phyloP scores from a whole-genome alignment of 495 filamentous ascomycete genomes.

The Thozetella sp. region DNA sequence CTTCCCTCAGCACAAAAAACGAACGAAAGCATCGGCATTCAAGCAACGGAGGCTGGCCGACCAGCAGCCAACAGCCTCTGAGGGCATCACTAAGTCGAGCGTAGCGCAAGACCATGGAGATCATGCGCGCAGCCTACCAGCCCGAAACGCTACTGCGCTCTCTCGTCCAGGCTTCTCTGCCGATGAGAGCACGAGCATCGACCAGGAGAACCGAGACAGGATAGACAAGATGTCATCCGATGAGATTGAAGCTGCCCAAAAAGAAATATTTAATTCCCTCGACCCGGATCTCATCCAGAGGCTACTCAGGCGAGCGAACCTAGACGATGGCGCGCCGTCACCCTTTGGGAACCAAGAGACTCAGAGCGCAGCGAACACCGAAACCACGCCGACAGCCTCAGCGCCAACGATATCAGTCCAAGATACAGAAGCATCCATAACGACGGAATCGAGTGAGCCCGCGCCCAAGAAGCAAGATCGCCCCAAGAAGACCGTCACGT shows the following conservation, averaged over 20 bases:
- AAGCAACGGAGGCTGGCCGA: constrained; percentile 61
- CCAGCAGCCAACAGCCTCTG: neutral
- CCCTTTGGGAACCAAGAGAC: constrained; percentile 31
- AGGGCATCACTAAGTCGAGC: neutral
- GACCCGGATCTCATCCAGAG: constrained; percentile 72
- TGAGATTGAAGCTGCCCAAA: constrained; percentile 76
- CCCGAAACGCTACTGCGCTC: neutral
- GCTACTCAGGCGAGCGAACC: constrained; percentile 75
- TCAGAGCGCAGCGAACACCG: constrained; percentile 12
- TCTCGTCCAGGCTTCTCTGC: constrained; percentile 16
- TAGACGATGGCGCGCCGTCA: constrained; percentile 60
- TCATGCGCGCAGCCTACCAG: neutral
- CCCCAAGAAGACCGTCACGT: constrained; percentile 25
- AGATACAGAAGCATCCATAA: constrained; percentile 3
- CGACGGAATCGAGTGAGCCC: neutral
- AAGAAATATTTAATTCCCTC: constrained; percentile 71
- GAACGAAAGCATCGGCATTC: constrained; percentile 72
- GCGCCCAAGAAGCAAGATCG: constrained; percentile 12
- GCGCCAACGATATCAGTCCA: neutral
- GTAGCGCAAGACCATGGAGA: neutral
- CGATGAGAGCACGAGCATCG: constrained; percentile 70
- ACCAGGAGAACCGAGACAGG: constrained; percentile 76
- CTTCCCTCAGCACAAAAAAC: constrained; percentile 85
- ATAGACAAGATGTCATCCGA: constrained; percentile 78
- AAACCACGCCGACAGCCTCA: constrained; percentile 16